Evolutionary conservation across 345 rosid genomes (phyloP).

Genomic region (Populus euphratica): DNA sequence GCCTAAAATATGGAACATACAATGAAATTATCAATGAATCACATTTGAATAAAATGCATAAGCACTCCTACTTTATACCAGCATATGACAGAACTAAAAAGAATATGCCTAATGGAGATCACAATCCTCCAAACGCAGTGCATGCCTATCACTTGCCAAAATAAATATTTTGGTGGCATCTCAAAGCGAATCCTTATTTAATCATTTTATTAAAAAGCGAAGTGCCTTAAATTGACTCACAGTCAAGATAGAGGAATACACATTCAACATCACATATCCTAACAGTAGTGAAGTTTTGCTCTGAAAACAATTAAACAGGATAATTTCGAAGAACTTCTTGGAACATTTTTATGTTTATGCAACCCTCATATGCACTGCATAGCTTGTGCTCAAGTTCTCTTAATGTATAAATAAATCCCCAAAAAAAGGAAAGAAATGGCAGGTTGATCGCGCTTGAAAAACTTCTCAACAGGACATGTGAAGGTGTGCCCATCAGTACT

Average conservation of each 20-base stretch:
- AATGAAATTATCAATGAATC: background rate
- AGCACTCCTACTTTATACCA: background rate
- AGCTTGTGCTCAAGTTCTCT: background rate
- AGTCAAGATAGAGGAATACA: background rate
- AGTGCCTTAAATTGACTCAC: background rate
- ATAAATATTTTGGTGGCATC: background rate
- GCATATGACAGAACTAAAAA: background rate
- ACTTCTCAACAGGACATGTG: background rate
- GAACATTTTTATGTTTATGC: background rate
- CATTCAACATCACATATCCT: background rate
- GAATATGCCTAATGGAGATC: background rate
- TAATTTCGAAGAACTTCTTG: background rate
- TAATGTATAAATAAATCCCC: background rate
- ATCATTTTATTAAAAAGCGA: background rate
- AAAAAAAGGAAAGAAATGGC: background rate
- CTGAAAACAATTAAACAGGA: background rate
- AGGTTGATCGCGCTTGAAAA: background rate
- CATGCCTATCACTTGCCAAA: background rate
- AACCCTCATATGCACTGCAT: background rate
- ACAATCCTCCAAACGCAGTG: background rate
- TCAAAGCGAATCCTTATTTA: background rate
- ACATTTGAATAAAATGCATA: background rate
- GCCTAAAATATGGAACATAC: constrained; percentile 38
- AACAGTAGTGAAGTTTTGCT: background rate
- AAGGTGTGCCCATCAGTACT: background rate